Conservation (phyloP, 306 rosid genomes). For the Cicer pinnatifidum region DNA sequence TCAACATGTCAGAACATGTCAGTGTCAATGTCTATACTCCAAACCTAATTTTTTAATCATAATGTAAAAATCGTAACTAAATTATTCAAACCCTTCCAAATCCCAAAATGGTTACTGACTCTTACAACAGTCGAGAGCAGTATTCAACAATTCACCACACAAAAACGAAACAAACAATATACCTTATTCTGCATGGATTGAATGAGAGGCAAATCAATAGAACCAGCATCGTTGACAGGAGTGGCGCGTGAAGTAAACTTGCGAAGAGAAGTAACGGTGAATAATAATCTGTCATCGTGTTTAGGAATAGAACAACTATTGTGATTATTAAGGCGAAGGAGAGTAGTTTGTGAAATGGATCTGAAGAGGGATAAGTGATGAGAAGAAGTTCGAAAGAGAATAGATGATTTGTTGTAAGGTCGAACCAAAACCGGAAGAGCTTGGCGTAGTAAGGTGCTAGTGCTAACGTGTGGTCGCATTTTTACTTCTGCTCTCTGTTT, state of each 20-base stretch:
- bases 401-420: slow-evolving; percentile 30
- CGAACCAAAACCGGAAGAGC: slow-evolving; percentile 48
- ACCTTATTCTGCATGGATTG: slow-evolving; percentile 81
- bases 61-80: too few relatives aligned
- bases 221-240: slow-evolving; percentile 64
- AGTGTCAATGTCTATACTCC: too few relatives aligned
- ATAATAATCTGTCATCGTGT: background rate
- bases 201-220: slow-evolving; percentile 70
- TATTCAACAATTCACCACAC: too few relatives aligned
- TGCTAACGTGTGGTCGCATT: slow-evolving; percentile 50
- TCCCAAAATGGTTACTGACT: too few relatives aligned
- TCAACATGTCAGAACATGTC: too few relatives aligned
- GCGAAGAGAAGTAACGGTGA: slow-evolving; percentile 40
- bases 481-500: background rate
- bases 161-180: background rate
- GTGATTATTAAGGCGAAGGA: background rate
- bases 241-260: slow-evolving; percentile 59
- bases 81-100: too few relatives aligned
- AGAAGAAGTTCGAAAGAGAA: slow-evolving; percentile 26
- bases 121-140: too few relatives aligned
- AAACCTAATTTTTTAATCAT: too few relatives aligned
- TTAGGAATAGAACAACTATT: background rate
- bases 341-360: slow-evolving; percentile 31
- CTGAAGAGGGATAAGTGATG: background rate
- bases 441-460: slow-evolving; percentile 44